phyloP scores from a whole-genome alignment of 2,329 filamentous ascomycete species.

The Trichoderma sp. region DNA sequence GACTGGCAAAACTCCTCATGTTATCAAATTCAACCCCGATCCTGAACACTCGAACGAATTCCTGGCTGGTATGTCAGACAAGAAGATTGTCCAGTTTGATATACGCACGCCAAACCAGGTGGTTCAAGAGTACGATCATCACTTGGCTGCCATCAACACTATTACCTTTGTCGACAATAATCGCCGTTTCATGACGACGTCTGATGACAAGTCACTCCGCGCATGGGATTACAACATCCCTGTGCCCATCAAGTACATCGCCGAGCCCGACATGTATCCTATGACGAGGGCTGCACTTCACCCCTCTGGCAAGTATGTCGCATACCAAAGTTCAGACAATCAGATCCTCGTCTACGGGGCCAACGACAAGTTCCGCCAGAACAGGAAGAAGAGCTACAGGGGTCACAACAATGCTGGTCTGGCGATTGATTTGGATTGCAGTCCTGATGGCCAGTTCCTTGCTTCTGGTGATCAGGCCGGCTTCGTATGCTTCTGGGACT shows the following conservation, averaged over 20 bases:
- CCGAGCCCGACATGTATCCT: slow-evolving; percentile 96
- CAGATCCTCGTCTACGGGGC: slow-evolving; percentile 94
- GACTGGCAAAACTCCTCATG: slow-evolving; percentile 92
- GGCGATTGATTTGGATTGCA: slow-evolving; percentile 84
- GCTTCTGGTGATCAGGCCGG: slow-evolving; percentile 83
- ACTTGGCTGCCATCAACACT: slow-evolving; percentile 95
- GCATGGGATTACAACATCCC: slow-evolving; percentile 99
- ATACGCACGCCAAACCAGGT: slow-evolving; percentile 72
- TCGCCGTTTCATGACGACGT: slow-evolving; percentile 95
- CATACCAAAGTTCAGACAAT: slow-evolving; percentile 92
- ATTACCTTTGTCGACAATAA: slow-evolving; percentile 95
- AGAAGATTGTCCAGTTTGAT: slow-evolving; percentile 98
- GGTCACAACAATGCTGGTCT: slow-evolving; percentile 96
- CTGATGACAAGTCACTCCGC: slow-evolving; percentile 91
- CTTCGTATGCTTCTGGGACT: slow-evolving; percentile 96
- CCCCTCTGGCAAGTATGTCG: slow-evolving; percentile 88
- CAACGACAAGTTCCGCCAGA: slow-evolving; percentile 94
- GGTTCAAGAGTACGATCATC: slow-evolving; percentile 97
- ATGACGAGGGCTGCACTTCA: slow-evolving; percentile 84
- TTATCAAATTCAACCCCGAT: slow-evolving; percentile 87
- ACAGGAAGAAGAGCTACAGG: slow-evolving; percentile 93
- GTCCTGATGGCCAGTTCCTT: slow-evolving; percentile 88
- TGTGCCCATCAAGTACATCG: slow-evolving; percentile 97
- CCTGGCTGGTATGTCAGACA: slow-evolving; percentile 94
- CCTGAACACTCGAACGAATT: slow-evolving; percentile 80